Evolutionary conservation across 2,329 filamentous ascomycete species (phyloP).

Genomic region (Lachnellula arida): DNA sequence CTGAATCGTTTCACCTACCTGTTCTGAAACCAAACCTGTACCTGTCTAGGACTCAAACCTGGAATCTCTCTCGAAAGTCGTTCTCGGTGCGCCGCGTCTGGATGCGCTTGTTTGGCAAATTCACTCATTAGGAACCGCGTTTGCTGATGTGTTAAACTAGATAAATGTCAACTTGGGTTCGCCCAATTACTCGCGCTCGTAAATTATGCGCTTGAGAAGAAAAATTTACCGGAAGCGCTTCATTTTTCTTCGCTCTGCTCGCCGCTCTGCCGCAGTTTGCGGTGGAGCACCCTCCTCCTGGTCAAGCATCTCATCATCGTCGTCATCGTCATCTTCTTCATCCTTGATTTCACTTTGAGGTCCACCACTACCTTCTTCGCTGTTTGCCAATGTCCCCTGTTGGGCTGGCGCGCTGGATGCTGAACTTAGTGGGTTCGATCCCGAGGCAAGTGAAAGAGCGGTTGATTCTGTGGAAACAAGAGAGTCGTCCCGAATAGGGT

Average conservation of each 20-base stretch:
- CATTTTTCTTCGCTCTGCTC: conserved; percentile 60
- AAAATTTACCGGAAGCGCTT: conserved; percentile 68
- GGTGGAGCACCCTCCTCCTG: conserved; percentile 40
- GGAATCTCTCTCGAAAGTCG: conserved; percentile 85
- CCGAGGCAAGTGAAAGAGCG: conserved; percentile 33
- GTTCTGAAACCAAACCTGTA: conserved; percentile 99
- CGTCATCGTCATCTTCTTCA: conserved; percentile 34
- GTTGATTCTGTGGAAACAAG: conserved; percentile 38
- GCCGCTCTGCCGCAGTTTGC: conserved; percentile 53
- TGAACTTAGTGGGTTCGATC: conserved; percentile 39
- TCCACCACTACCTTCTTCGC: conserved; percentile 47
- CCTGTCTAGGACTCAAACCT: conserved; percentile 83
- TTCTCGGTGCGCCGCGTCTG: conserved; percentile 86
- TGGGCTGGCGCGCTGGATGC: conserved; percentile 35
- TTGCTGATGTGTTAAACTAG: conserved; percentile 87
- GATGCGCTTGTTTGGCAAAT: conserved; percentile 90
- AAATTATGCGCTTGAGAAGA: neutral
- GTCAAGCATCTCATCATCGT: conserved; percentile 54
- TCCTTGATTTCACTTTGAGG: conserved; percentile 26
- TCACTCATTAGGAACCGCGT: conserved; percentile 98
- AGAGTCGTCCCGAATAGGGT: conserved; percentile 37
- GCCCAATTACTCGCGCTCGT: neutral
- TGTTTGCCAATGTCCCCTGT: conserved; percentile 36
- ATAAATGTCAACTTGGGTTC: conserved; percentile 32
- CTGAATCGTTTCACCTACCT: conserved; percentile 52